Evolutionary conservation across 2,329 filamentous ascomycete genomes (phyloP).

Genomic region (Trichophyton benhamiae): DNA sequence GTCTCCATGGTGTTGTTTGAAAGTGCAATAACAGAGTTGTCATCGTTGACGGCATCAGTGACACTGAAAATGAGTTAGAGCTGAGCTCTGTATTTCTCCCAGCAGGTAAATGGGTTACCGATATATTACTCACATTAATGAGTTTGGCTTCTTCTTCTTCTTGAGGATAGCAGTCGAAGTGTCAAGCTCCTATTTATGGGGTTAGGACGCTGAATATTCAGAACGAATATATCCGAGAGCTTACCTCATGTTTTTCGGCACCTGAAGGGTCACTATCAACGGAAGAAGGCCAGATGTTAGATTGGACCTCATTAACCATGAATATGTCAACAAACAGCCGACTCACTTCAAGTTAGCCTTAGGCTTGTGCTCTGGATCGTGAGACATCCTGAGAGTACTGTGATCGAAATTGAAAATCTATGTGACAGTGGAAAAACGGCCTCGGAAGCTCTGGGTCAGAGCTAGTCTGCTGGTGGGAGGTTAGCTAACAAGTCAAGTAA

Average conservation of each 20-base stretch:
- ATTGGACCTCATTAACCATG: slow-evolving; percentile 10
- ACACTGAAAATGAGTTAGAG: slow-evolving; percentile 52
- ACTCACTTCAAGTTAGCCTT: slow-evolving; percentile 74
- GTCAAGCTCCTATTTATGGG: slow-evolving; percentile 60
- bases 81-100: background rate
- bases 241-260: slow-evolving; percentile 71
- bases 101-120: background rate
- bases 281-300: background rate
- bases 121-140: slow-evolving; percentile 62
- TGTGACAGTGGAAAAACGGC: slow-evolving; percentile 16
- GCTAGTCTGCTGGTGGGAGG: background rate
- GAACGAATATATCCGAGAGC: slow-evolving; percentile 23
- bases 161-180: slow-evolving; percentile 93
- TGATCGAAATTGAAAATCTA: slow-evolving; percentile 18
- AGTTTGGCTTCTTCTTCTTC: slow-evolving; percentile 99
- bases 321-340: slow-evolving; percentile 4
- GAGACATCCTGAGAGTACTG: slow-evolving; percentile 50
- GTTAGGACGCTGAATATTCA: slow-evolving; percentile 16
- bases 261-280: slow-evolving; percentile 70
- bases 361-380: slow-evolving; percentile 49
- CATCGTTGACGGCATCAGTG: slow-evolving; percentile 96
- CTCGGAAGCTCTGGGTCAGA: background rate
- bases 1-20: slow-evolving; percentile 99
- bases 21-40: slow-evolving; percentile 97
- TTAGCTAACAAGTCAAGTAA: background rate